Percentiles rank a stretch among this genome's conserved stretches.
Evolutionary conservation across 2,329 filamentous ascomycete genomes (phyloP).

Genomic region (Penicillium digitatum): DNA sequence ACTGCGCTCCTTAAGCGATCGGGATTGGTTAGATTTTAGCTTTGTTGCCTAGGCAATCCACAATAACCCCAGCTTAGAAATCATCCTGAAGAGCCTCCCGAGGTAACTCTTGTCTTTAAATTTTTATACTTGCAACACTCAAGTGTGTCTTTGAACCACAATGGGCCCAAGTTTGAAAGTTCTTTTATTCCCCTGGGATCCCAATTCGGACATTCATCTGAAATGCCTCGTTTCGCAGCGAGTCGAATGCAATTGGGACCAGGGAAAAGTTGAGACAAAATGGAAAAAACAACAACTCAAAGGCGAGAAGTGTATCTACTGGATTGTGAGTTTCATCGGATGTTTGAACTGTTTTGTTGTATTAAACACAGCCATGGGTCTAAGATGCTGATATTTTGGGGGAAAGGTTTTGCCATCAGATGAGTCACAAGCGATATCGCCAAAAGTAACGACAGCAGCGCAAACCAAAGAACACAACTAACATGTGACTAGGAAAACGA

Average conservation of each 20-base stretch:
- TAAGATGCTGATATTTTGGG: background rate
- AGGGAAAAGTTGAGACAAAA: slow-evolving; percentile 15
- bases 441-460: background rate
- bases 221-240: slow-evolving; percentile 15
- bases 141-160: background rate
- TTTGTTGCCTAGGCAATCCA: too few species aligned
- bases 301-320: slow-evolving; percentile 22
- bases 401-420: slow-evolving; percentile 4
- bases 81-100: background rate
- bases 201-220: slow-evolving; percentile 11
- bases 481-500: background rate
- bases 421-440: slow-evolving; percentile 3
- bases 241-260: slow-evolving; percentile 19
- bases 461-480: background rate
- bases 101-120: background rate
- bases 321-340: slow-evolving; percentile 17
- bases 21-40: too few species aligned
- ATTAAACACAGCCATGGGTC: background rate
- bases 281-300: slow-evolving; percentile 15
- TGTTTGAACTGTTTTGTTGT: background rate
- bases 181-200: slow-evolving; percentile 20
- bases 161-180: slow-evolving; percentile 10
- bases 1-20: too few species aligned
- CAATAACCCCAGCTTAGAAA: background rate
- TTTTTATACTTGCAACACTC: background rate